Conservation (phyloP, 306 rosid species). For the Lathyrus sativus region DNA sequence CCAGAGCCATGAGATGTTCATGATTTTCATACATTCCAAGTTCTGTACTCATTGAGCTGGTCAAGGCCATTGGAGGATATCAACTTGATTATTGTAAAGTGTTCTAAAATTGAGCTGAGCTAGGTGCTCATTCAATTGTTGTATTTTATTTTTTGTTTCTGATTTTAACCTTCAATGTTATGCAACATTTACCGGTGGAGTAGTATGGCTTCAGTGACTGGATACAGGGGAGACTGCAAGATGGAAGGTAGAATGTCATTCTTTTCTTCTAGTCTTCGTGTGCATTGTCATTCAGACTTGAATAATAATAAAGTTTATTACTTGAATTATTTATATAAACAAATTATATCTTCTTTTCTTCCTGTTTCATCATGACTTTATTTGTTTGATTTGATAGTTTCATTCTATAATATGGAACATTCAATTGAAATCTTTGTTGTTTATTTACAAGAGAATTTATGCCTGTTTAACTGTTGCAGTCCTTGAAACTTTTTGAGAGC, state of each 20-base stretch:
- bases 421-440: neutral
- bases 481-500: neutral
- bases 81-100: neutral
- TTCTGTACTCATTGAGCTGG: constrained; percentile 27
- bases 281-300: neutral
- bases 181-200: neutral
- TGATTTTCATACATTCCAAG: constrained; percentile 22
- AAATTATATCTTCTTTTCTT: neutral
- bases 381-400: neutral
- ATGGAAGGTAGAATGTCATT: neutral
- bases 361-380: neutral
- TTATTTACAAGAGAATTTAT: neutral
- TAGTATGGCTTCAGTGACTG: neutral
- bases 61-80: constrained; percentile 15
- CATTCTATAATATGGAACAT: neutral
- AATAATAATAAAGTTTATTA: neutral
- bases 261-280: neutral
- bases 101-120: neutral
- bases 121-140: neutral
- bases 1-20: constrained; percentile 7
- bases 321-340: neutral
- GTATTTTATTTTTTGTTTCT: constrained; percentile 1
- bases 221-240: neutral
- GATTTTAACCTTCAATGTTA: constrained; percentile 5
- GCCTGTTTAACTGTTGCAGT: neutral